phyloP scores from a whole-genome alignment of 164 flowering plant genomes.

The Tinospora cordifolia region DNA sequence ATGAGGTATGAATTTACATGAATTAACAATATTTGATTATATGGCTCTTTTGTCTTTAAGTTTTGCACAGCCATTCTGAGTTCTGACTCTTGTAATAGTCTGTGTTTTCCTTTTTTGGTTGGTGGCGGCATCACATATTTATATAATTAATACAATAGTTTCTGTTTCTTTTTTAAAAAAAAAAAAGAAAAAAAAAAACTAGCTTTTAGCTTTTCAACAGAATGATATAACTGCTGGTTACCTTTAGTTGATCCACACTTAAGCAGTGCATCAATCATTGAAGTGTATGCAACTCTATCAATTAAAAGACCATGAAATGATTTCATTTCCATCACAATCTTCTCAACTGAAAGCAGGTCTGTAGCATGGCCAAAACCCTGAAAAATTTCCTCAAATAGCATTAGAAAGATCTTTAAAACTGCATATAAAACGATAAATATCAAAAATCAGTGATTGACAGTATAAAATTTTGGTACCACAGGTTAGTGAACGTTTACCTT shows the following conservation, averaged over 20 bases:
- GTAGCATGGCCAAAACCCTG: slow-evolving; percentile 55
- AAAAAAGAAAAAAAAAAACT: neutral
- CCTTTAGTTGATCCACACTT: slow-evolving; percentile 53
- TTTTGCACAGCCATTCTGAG: too few relatives aligned
- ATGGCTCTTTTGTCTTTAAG: too few relatives aligned
- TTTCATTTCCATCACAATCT: slow-evolving; percentile 56
- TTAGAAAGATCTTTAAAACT: neutral
- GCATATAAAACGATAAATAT: neutral
- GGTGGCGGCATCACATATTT: neutral
- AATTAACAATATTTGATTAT: too few relatives aligned
- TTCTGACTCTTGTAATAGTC: too few relatives aligned
- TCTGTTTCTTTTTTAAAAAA: neutral
- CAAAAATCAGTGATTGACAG: neutral
- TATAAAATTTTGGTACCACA: neutral
- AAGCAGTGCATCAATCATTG: slow-evolving; percentile 55
- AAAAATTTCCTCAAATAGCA: neutral
- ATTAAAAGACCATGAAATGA: slow-evolving; percentile 26
- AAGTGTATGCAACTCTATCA: slow-evolving; percentile 62
- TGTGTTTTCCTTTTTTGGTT: neutral
- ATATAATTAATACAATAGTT: too few relatives aligned
- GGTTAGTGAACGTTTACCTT: neutral
- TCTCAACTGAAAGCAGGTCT: slow-evolving; percentile 44
- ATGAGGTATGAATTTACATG: too few relatives aligned
- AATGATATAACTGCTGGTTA: slow-evolving; percentile 13
- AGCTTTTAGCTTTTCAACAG: too few relatives aligned